Base-by-base conservation (phyloP, 1,139 yeast species). In the Taphrina pruni region DNA sequence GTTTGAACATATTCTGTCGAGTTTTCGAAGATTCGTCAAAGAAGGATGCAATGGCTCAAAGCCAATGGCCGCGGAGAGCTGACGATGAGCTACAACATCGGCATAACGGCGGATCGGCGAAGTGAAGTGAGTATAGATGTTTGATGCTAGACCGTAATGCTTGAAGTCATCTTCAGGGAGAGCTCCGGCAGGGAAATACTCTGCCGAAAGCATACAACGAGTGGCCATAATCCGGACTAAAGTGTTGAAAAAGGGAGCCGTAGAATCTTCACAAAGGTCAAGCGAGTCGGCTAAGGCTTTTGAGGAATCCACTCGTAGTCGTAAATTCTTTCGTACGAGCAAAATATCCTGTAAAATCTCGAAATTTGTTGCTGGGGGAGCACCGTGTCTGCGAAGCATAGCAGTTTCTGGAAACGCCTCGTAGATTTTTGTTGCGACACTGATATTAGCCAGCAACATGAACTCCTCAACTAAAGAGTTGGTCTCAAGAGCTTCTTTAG, bases 161-260 rank as follows among this genome's bases (percentile, higher is more conserved):
- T 88, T 87, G 81, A 91, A 95, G 73, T 95, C 99, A n/a, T 96
- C 87, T 76, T 90, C 90, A 7, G 96, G 90, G 75, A 84, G 90
- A 17, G 89, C 86, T n/a, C 99, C 99, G 0, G 97, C 86, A 7
- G 96, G 88, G 82, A 95, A 95, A 78, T 95, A 95, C 76, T 94
- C 98, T 1, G 99, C 99, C 1, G 99, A 97, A 89, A 92, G 90
- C 99, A 95, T 95, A 80, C 99, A 94, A 76, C 99, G 85, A 0
- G 99, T 95, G 6, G 98, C 95, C 97, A 94, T 89, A 73, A 95
- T 94, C 79, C 99, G 88, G 9, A 94, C 84, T 75, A 95, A 83
- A 0, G 98, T 94, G 79, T 95, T 95, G 84, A 95, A 92, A 76
- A 91, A 95, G 6, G 93, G 89, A 77, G 94, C 99, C 0, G 85